Conservation (phyloP, 176 grass and related monocot genomes). For the Cymbopogon citratus region DNA sequence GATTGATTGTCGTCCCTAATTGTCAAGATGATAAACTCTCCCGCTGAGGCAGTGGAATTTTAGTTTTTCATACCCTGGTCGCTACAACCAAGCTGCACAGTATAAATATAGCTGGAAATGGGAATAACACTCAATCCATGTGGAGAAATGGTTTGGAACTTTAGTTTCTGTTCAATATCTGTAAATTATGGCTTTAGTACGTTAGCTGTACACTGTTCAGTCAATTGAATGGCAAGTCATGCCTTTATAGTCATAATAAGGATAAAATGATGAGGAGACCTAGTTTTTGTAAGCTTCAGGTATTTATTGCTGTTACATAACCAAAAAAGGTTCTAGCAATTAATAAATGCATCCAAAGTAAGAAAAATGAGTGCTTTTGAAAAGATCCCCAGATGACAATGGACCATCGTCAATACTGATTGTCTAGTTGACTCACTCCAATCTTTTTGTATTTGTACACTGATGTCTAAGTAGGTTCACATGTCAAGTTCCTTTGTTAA, state of each 20-base stretch:
- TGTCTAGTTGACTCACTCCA: background rate
- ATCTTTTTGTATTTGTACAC: background rate
- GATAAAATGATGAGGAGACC: too few species aligned
- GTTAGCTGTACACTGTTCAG: background rate
- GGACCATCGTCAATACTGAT: background rate
- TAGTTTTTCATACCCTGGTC: too few species aligned
- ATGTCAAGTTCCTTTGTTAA: background rate
- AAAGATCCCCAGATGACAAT: background rate
- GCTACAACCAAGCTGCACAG: background rate
- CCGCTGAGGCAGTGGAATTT: background rate
- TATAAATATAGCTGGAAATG: background rate
- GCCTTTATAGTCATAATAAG: background rate
- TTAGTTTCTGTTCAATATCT: background rate
- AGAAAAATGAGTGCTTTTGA: background rate
- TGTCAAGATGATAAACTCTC: background rate
- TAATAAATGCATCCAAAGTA: background rate
- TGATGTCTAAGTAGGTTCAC: background rate
- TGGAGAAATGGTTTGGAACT: background rate
- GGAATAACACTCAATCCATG: too few species aligned
- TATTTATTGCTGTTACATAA: background rate
- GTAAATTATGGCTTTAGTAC: background rate
- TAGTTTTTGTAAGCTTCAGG: too few species aligned
- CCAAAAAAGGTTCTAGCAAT: background rate
- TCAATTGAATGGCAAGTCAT: background rate
- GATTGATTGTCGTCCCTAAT: background rate